A percentile compares a stretch with the other conserved stretches of the same genome.
Evolutionary conservation across 2,329 filamentous ascomycete genomes (phyloP).

Genomic region (Pseudohalonectria lignicola): DNA sequence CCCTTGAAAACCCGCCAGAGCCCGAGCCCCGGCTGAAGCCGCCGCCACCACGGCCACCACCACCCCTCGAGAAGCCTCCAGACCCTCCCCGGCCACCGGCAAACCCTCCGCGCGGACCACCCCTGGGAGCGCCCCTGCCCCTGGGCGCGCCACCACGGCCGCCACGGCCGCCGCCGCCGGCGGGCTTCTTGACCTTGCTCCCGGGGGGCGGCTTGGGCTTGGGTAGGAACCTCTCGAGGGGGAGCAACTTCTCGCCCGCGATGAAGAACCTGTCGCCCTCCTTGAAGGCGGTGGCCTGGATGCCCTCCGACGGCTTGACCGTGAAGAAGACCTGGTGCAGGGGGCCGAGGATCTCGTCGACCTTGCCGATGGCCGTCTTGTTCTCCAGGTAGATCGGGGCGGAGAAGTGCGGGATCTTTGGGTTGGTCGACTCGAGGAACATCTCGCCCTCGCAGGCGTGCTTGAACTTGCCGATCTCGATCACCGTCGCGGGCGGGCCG

Average conservation of each 20-base stretch:
- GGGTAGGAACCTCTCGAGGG: constrained; percentile 90
- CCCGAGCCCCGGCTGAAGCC: constrained; percentile 11
- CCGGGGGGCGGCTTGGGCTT: constrained; percentile 72
- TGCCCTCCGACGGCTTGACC: constrained; percentile 92
- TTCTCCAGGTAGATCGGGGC: constrained; percentile 98
- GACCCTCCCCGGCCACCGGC: constrained; percentile 14
- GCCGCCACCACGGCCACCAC: constrained; percentile 16
- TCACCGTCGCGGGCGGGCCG: constrained; percentile 50
- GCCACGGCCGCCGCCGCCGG: constrained; percentile 42
- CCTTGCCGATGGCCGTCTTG: constrained; percentile 92
- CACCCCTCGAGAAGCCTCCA: constrained; percentile 11
- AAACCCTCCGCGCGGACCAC: constrained; percentile 18
- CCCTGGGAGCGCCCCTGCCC: constrained; percentile 25
- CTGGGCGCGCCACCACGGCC: constrained; percentile 22
- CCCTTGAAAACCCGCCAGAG: constrained; percentile 13
- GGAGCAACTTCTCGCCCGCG: constrained; percentile 84
- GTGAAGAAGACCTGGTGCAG: constrained; percentile 99
- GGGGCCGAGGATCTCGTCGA: constrained; percentile 94
- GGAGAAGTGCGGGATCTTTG: constrained; percentile 98
- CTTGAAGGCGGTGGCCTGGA: constrained; percentile 91
- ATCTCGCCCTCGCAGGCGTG: constrained; percentile 97
- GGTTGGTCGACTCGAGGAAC: constrained; percentile 89
- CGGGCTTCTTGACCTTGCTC: constrained; percentile 46
- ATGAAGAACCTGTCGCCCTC: constrained; percentile 96
- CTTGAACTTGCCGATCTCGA: constrained; percentile 88